Percentiles rank a stretch among this genome's conserved stretches.
Conservation (phyloP, 2,329 filamentous ascomycete species). For the Sporothrix mexicana region DNA sequence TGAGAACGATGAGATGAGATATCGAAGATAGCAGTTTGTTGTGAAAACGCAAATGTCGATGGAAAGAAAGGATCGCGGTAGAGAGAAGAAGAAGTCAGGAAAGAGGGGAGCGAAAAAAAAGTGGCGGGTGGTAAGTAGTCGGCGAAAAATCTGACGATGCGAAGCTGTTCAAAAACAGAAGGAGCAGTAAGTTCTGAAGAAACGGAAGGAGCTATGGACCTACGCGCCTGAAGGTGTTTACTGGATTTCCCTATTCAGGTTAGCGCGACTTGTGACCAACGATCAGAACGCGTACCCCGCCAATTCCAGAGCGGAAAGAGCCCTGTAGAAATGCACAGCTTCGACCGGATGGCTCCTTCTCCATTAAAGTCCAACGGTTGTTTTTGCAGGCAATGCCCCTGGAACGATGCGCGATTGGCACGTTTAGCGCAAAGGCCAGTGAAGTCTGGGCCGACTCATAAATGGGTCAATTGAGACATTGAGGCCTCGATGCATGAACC, state of each 20-base stretch:
- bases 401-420: neutral
- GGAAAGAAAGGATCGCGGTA: neutral
- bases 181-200: neutral
- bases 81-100: neutral
- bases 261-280: constrained; percentile 9
- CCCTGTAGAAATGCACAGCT: neutral
- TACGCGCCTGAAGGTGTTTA: constrained; percentile 28
- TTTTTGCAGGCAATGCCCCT: constrained; percentile 17
- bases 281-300: constrained; percentile 29
- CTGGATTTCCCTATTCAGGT: constrained; percentile 24
- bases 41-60: neutral
- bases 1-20: neutral
- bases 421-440: constrained; percentile 13
- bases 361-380: constrained; percentile 16
- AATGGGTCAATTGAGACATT: neutral
- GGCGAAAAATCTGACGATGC: constrained; percentile 20
- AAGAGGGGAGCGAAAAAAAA: constrained; percentile 3
- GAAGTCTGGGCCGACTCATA: neutral
- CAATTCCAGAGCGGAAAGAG: constrained; percentile 17
- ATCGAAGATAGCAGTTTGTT: neutral
- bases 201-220: constrained; percentile 20
- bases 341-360: neutral
- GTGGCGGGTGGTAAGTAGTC: neutral
- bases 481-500: neutral
- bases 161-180: constrained; percentile 8